A percentile compares a stretch with the other conserved stretches of the same genome.
phyloP scores from a whole-genome alignment of 805 yeast genomes.

The Myxozyma kluyveri region DNA sequence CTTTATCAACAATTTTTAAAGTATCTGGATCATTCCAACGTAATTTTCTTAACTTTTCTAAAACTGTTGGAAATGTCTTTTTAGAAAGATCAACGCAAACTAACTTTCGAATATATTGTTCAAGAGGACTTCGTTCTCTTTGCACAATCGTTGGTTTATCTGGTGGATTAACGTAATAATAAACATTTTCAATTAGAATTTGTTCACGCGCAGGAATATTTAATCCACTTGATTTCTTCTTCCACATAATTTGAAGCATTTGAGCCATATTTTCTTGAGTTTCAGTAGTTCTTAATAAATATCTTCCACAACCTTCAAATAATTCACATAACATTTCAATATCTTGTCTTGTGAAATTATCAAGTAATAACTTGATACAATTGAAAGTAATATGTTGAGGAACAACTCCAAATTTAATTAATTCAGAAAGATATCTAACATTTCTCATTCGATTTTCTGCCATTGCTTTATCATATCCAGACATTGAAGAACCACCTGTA shows the following conservation, averaged over 20 bases:
- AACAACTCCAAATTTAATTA: slow-evolving; percentile 70
- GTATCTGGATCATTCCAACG: slow-evolving; percentile 48
- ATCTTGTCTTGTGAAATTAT: slow-evolving; percentile 53
- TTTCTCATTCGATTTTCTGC: slow-evolving; percentile 32
- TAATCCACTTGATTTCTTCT: slow-evolving; percentile 48
- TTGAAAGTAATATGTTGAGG: slow-evolving; percentile 73
- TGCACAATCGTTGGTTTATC: slow-evolving; percentile 40
- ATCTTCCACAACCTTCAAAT: slow-evolving; percentile 71
- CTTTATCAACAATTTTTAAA: slow-evolving; percentile 38
- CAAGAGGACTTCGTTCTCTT: slow-evolving; percentile 34
- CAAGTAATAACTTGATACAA: slow-evolving; percentile 60
- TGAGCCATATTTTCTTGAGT: slow-evolving; percentile 58
- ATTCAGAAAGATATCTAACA: slow-evolving; percentile 65
- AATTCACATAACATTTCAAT: slow-evolving; percentile 67
- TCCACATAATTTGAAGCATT: slow-evolving; percentile 57
- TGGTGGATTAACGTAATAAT: slow-evolving; percentile 39
- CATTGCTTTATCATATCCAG: slow-evolving; percentile 15
- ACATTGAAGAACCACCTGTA: not conserved
- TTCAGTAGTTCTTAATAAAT: slow-evolving; percentile 56
- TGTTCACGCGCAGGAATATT: slow-evolving; percentile 54
- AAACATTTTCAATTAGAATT: slow-evolving; percentile 53
- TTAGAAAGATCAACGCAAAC: slow-evolving; percentile 51
- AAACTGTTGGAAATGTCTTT: slow-evolving; percentile 40
- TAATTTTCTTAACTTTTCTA: slow-evolving; percentile 44
- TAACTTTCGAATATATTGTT: slow-evolving; percentile 48